Evolutionary conservation across 495 filamentous ascomycete species (phyloP), one percentile per base, ranked within the genome.

Genomic region (Aspergillus bertholletiae): DNA sequence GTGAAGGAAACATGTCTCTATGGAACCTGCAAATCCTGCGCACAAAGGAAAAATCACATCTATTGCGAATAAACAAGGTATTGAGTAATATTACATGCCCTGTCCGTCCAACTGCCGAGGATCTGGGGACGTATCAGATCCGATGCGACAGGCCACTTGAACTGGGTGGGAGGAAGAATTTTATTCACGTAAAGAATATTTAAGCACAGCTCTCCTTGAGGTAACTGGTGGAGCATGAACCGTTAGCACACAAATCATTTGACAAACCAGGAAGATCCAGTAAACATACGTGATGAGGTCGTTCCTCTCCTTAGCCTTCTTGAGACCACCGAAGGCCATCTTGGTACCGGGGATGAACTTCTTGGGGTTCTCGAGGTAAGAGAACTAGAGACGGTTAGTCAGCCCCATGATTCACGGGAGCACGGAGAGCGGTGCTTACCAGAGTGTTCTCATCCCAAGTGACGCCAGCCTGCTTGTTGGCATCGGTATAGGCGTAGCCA

Each of bases 281-380:
- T 37, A 24, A 64, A 81, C 90, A 64, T 88, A 96, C 90, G 92
- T 93, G 83, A 97, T 96, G 63, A 99, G 83, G 79, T 99, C 95
- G 77, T 97, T 97, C 74, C 94, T 83, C 80, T 99, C 94, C 88
- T 97, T 97, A 62, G 81, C 84, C 88, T 99, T 99, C 93, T 99
- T 99, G 63, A 99, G 81, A 70, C 94, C 94, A 80, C 94, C 94
- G 74, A 99, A 99, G 68, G 94, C 94, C 94, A 99, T 99, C 90
- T 99, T 99, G 75, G 94, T 99, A 63, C 94, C 94, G 65, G 94
- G 95, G 59, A 99, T 97, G 85, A 85, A 93, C 76, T 93, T 93
- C 81, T 93, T 93, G 62, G 89, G 89, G 81, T 93, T 93, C 78
- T 93, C 89, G 66, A 93, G 86, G 81, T 93, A 93, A 57, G 84